A percentile compares a stretch with the other conserved stretches of the same genome.
phyloP scores from a whole-genome alignment of 257 asterid species.

The Coffea canephora region DNA sequence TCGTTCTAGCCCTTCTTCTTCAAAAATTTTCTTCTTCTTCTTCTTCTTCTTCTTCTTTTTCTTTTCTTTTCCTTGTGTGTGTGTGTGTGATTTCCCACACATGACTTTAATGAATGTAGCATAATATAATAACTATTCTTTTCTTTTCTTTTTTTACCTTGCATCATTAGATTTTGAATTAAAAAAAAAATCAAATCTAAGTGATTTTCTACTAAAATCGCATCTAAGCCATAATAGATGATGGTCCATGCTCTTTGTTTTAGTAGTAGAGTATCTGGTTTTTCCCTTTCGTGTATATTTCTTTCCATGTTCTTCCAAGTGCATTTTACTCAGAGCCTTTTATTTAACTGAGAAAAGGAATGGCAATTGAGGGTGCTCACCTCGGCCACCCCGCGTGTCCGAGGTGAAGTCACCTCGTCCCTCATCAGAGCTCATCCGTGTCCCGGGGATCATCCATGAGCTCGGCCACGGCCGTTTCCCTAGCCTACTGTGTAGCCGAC shows the following conservation, averaged over 20 bases:
- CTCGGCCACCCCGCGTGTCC: too few relatives aligned
- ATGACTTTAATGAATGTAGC: conserved; percentile 1
- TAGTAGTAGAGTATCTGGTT: neutral
- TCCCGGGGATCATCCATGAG: too few relatives aligned
- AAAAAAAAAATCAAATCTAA: neutral
- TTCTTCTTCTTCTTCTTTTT: neutral
- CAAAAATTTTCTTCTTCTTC: neutral
- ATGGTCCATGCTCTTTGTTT: neutral
- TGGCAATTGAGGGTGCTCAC: too few relatives aligned
- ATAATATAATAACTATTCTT: neutral
- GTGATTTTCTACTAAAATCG: conserved; percentile 1
- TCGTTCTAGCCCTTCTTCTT: too few relatives aligned
- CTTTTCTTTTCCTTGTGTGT: neutral
- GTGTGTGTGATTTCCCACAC: neutral
- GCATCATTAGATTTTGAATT: conserved; percentile 8
- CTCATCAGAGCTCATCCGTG: too few relatives aligned
- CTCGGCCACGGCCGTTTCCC: too few relatives aligned
- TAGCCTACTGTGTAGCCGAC: too few relatives aligned
- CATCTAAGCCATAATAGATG: neutral
- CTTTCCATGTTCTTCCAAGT: neutral
- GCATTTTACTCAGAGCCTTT: neutral
- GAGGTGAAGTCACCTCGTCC: too few relatives aligned
- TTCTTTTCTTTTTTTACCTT: neutral
- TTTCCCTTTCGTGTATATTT: neutral
- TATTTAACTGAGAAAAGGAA: neutral